Base-by-base conservation (phyloP, 116 monocot species). In the Posidonia oceanica region DNA sequence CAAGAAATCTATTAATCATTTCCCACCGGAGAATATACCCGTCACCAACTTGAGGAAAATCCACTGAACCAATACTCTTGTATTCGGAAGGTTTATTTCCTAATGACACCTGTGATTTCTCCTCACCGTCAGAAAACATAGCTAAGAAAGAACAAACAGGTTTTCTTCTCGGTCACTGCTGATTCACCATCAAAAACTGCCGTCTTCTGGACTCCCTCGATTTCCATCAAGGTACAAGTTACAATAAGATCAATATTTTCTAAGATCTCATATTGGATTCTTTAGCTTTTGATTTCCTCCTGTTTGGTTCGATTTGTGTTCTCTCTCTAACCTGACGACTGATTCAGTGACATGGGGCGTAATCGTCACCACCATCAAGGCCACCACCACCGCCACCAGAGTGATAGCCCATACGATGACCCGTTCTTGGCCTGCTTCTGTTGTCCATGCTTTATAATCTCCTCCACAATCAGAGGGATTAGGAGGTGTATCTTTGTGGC, bases 401-500 rank as follows among this genome's bases (percentile, higher is more conserved):
- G 67, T 36, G 71, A 66, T 39, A 72, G 73, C 36, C 81, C 80
- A 13, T 66, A 72, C 64, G 82, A 86, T 62, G 75, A 83, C 75
- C 83, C 85, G 16, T 56, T 81, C 17, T 17, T 81, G 77, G 80
- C 79, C 7, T 83, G 85, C 62, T 81, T 76, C 55, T 91, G 83
- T 63, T 85, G 83, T 37, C 83, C 85, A 14, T 83, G 87, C 77
- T 75, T 71, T 42, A 5, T 70, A 40, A 4, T 85, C 5, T 62
- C 67, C 14, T 79, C 72, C 29, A 65, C 80, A 10, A 41, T 78
- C 36, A 75, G 79, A 61, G 81, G 79, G 5, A 29, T 85, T 38
- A 73, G 81, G 21, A 79, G 79, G 23, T 87, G 85, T 56, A 37
- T 87, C 36, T 87, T 85, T 71, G 85, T 81, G 52, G 80, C 84